Conservation (phyloP, 805 yeast species). For the Candida easanensis region DNA sequence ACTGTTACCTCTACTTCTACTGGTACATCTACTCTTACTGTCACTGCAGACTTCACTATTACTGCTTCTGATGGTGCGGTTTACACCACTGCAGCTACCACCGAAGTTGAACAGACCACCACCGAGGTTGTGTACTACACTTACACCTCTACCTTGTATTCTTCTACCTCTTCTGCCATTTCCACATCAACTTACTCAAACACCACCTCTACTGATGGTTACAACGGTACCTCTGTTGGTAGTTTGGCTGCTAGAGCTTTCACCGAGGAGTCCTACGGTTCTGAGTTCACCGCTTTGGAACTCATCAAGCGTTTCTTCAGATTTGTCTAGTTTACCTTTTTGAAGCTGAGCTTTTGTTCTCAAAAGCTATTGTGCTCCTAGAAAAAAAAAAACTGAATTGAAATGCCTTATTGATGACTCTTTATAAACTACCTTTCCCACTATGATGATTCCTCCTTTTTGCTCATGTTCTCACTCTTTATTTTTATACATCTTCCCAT, state of each 20-base stretch:
- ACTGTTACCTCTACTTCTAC: constrained; percentile 15
- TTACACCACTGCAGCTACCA: constrained; percentile 23
- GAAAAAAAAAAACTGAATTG: neutral
- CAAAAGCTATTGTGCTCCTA: neutral
- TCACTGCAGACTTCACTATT: constrained; percentile 26
- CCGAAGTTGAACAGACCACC: constrained; percentile 26
- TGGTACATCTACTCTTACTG: constrained; percentile 16
- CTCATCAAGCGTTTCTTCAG: constrained; percentile 19
- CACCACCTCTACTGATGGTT: constrained; percentile 13
- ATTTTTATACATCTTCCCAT: too few species aligned
- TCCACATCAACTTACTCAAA: constrained; percentile 10
- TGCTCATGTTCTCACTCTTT: neutral
- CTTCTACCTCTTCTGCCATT: constrained; percentile 5
- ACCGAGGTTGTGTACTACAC: constrained; percentile 21
- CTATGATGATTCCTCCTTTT: neutral
- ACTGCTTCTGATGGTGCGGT: constrained; percentile 25
- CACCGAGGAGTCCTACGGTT: constrained; percentile 6
- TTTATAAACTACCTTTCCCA: neutral
- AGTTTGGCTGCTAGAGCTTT: constrained; percentile 12
- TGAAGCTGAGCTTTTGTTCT: neutral
- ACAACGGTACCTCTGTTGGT: constrained; percentile 17
- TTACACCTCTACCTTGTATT: constrained; percentile 16
- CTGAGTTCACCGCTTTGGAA: constrained; percentile 7
- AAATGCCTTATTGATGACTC: neutral
- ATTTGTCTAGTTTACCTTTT: constrained; percentile 10